Conservation (phyloP, 2,329 filamentous ascomycete species). For the Aspergillus glaucus region DNA sequence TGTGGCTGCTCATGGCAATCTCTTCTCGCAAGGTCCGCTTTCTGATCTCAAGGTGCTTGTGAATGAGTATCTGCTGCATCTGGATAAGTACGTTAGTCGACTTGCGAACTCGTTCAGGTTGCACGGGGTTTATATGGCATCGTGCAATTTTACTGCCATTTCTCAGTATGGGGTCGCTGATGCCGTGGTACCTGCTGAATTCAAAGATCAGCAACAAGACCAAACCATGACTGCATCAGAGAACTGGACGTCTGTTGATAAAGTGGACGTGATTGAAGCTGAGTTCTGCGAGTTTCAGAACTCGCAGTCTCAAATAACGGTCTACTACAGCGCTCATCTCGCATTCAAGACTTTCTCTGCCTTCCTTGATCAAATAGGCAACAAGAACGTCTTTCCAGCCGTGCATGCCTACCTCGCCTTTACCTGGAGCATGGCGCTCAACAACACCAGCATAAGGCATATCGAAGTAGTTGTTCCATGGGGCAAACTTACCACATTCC, state of each 20-base stretch:
- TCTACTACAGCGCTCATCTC: slow-evolving; percentile 35
- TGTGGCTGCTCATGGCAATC: slow-evolving; percentile 48
- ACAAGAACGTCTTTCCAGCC: slow-evolving; percentile 49
- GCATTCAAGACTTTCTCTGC: slow-evolving; percentile 38
- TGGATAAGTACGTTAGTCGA: slow-evolving; percentile 45
- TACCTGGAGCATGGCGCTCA: slow-evolving; percentile 39
- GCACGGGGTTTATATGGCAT: slow-evolving; percentile 49
- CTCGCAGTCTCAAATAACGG: slow-evolving; percentile 19
- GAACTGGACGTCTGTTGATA: slow-evolving; percentile 13
- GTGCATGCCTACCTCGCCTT: slow-evolving; percentile 52
- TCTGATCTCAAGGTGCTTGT: slow-evolving; percentile 35
- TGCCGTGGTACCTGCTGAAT: slow-evolving; percentile 21
- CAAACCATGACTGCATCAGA: slow-evolving; percentile 13
- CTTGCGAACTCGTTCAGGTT: slow-evolving; percentile 46
- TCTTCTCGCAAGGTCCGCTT: slow-evolving; percentile 36
- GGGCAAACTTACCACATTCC: slow-evolving; percentile 43
- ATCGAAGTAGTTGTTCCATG: slow-evolving; percentile 46
- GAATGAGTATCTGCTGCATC: slow-evolving; percentile 36
- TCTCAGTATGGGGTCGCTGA: slow-evolving; percentile 48
- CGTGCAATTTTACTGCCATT: slow-evolving; percentile 50
- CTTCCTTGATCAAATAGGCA: slow-evolving; percentile 42
- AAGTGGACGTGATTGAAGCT: slow-evolving; percentile 8
- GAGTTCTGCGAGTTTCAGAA: slow-evolving; percentile 9
- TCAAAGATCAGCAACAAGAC: slow-evolving; percentile 15
- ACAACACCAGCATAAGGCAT: slow-evolving; percentile 31